A percentile compares a stretch with the other conserved stretches of the same genome.
Conservation (phyloP, 371 early-diverging fungal species). For the Mucor indicus region DNA sequence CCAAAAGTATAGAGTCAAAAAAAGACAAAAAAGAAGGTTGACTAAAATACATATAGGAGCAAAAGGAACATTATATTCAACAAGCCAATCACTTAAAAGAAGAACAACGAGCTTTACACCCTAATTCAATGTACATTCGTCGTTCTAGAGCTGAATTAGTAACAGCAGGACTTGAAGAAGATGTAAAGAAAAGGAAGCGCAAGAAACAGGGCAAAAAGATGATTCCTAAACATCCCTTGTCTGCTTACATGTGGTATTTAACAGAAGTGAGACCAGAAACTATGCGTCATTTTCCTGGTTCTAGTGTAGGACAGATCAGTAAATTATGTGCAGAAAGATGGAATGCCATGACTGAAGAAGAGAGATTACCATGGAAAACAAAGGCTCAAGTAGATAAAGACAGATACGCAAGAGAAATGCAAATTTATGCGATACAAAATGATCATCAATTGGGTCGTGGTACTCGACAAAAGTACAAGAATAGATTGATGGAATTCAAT, state of each 20-base stretch:
- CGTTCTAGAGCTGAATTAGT: constrained; percentile 64
- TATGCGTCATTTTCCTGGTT: constrained; percentile 61
- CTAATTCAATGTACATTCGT: constrained; percentile 69
- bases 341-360: constrained; percentile 60
- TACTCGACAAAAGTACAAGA: constrained; percentile 49
- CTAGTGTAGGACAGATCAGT: constrained; percentile 69
- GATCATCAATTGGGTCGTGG: constrained; percentile 45
- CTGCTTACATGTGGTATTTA: constrained; percentile 73
- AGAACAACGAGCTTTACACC: constrained; percentile 44
- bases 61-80: constrained; percentile 34
- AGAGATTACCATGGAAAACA: constrained; percentile 59
- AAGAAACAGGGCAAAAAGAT: constrained; percentile 66
- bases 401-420: constrained; percentile 74
- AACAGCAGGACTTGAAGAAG: constrained; percentile 55
- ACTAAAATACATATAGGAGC: too few species aligned
- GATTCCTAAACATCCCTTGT: constrained; percentile 79
- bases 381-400: constrained; percentile 70
- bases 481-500: too few species aligned
- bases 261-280: constrained; percentile 66
- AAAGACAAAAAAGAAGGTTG: too few species aligned
- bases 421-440: constrained; percentile 53
- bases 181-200: too few species aligned
- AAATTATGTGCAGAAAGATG: constrained; percentile 69
- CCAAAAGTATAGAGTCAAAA: constrained; percentile 30
- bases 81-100: constrained; percentile 45